Conservation (phyloP, 2,329 filamentous ascomycete species). For the Sclerotiophoma versabilis region DNA sequence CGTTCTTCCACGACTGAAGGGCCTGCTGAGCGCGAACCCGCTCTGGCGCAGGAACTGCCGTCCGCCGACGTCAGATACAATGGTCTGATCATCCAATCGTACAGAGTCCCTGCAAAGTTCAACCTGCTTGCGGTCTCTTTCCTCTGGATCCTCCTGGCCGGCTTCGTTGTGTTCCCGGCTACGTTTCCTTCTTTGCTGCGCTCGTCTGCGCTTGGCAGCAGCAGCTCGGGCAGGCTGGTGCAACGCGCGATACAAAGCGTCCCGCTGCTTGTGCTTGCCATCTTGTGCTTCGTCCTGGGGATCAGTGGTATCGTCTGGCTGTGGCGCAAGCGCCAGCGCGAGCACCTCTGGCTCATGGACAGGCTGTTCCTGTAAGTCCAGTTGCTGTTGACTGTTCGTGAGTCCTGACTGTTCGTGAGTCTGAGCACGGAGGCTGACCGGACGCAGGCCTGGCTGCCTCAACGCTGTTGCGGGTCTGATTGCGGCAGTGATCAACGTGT, state of each 20-base stretch:
- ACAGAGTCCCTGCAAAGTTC: background rate
- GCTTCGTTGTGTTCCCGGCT: background rate
- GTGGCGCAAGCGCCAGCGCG: background rate
- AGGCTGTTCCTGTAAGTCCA: too few species aligned
- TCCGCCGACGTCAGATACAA: background rate
- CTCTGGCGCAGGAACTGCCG: background rate
- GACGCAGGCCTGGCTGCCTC: too few species aligned
- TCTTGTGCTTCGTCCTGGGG: background rate
- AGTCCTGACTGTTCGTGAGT: too few species aligned
- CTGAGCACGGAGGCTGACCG: too few species aligned
- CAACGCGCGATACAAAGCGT: background rate
- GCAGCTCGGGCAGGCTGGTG: too few species aligned
- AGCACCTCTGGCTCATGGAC: too few species aligned
- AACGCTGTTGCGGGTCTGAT: too few species aligned
- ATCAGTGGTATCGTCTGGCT: background rate
- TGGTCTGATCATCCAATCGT: background rate
- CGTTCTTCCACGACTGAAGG: background rate
- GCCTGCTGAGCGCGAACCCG: background rate
- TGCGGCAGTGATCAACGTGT: too few species aligned
- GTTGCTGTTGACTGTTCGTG: too few species aligned
- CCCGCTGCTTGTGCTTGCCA: background rate
- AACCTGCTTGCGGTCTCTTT: background rate
- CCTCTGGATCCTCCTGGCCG: background rate
- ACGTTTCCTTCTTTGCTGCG: background rate
- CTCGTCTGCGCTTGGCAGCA: background rate